phyloP scores from a whole-genome alignment of 1,284 basidiomycete genomes.

The Ceratobasidium sp. region DNA sequence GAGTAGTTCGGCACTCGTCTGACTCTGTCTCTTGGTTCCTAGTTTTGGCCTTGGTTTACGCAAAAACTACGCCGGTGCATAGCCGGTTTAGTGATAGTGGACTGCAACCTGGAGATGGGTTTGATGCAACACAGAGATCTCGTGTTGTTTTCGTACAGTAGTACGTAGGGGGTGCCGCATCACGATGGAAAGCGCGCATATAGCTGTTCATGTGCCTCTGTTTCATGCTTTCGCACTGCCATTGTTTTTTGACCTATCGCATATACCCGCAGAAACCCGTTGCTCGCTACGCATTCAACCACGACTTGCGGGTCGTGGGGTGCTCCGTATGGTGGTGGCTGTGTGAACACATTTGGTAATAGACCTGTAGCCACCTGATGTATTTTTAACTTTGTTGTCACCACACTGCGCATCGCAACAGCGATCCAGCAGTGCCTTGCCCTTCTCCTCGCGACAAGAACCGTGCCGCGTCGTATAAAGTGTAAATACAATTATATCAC shows the following conservation, averaged over 20 bases:
- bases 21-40: background rate
- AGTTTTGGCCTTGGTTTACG: background rate
- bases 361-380: conserved; percentile 7
- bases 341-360: conserved; percentile 16
- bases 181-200: conserved; percentile 17
- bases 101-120: conserved; percentile 1
- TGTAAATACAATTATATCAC: background rate
- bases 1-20: conserved; percentile 5
- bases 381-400: background rate
- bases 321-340: conserved; percentile 1
- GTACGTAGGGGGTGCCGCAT: background rate
- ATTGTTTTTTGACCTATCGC: conserved; percentile 7
- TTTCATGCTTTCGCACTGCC: conserved; percentile 13
- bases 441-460: background rate
- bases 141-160: background rate
- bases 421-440: background rate
- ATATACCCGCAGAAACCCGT: background rate
- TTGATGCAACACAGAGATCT: background rate
- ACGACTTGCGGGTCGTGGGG: background rate
- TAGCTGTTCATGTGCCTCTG: conserved; percentile 1
- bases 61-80: background rate
- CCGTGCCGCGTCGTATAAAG: background rate
- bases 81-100: background rate
- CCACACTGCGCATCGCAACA: background rate
- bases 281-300: background rate